Base-by-base conservation (phyloP, 169 alveolate species). In the Cryptosporidium ubiquitum region DNA sequence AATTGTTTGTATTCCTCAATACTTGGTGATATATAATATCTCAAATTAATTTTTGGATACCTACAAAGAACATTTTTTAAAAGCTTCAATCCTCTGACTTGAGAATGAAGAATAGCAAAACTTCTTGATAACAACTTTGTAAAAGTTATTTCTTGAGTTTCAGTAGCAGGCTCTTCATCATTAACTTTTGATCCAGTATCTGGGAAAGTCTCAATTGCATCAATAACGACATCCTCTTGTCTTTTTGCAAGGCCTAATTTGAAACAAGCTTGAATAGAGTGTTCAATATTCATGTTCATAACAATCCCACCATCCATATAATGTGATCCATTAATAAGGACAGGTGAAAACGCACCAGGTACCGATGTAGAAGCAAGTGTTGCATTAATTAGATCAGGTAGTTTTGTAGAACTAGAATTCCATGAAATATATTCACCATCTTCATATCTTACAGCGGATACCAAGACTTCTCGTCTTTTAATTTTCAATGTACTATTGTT, bases 321-420 rank as follows among this genome's bases (percentile, higher is more conserved):
- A 31, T 61, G 75, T 2, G 89, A 79, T 23, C 89, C 89, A 61
- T 79, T 79, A n/a, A 79, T 79, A 5, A 40, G 18, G 37, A 79
- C 89, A 12, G 89, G 89, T n/a, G 89, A 79, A 29, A 79, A 79
- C 26, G 89, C 89, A 31, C 74, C 89, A 2, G 89, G 89, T 26
- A 79, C 89, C 3, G 89, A 79, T 12, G 89, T 79, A 39, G 89
- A 79, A 29, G 89, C 89, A 33, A 58, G 52, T 7, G 89, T 79
- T 14, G 89, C 89, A 20, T 79, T 79, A 31, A 79, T 79, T 39
- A 79, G 37, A 31, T 79, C 89, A 37, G 73, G 61, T 31, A 79
- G 40, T 29, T 33, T 39, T 23, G 73, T 58, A 14, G 49, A 61
- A 33, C 89, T 79, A 40, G 89, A 79, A 49, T 79, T 79, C 89